Base-by-base conservation (phyloP, 2,329 filamentous ascomycete genomes). In the Penicillium freii region DNA sequence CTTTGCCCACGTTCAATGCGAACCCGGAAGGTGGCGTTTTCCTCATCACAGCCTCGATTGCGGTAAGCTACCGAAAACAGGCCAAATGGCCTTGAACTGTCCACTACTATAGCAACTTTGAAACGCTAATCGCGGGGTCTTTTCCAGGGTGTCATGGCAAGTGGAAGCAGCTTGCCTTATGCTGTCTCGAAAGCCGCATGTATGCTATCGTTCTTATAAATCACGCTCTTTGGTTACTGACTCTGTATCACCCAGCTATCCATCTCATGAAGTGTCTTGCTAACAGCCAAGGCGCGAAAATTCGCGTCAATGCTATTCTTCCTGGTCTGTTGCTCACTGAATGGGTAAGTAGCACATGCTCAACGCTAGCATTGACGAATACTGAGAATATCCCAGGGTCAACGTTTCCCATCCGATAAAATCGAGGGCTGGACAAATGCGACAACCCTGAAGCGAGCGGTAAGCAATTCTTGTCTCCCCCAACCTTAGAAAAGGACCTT, bases 151-250 rank as follows among this genome's bases (percentile, higher is more conserved):
- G 63, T 81, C 58, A 69, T 76, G n/a, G 71, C 82, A 51, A 71
- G 69, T 51, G 84, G 84, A 5, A 84, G 81, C 63, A 82, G 80
- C 42, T 82, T 87, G 87, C 84, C 90, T 4, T 94, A 94, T 68
- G 80, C 86, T 0, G 87, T 92, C 19, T 89, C 88, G 38, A 94
- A 94, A 71, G 84, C 90, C 0, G 90, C 90, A 11, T 84, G 87
- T 75, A 70, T 47, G 57, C 21, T 43, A 9, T 29, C 57, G 75
- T 29, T 23, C 43, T 17, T 4, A 23, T 23, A 17, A 21, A 38
- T 2, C 33, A 23, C 33, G 25, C 11, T n/a, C 13, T 11, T 45
- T 23, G 27, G 5, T 51, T 23, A 43, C 53, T 62, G 17, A 57
- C 40, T 46, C 27, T 36, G 19, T 10, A 39, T 49, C 38, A 43